phyloP scores from a whole-genome alignment of 2,329 filamentous ascomycete species.

The Colletotrichum magnum region DNA sequence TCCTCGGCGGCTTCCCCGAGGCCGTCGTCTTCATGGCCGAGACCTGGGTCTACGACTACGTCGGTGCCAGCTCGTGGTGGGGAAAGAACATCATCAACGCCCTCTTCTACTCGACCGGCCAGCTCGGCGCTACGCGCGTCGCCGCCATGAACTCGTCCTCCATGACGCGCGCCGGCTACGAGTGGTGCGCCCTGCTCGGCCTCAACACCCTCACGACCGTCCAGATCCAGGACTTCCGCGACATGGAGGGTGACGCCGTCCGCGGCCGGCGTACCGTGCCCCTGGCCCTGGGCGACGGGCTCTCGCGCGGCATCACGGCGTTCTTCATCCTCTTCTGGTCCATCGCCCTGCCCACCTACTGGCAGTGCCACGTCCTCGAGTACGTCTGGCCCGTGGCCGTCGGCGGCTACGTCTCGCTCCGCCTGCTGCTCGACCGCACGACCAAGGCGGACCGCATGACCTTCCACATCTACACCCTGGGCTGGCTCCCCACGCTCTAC shows the following conservation, averaged over 20 bases:
- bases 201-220: conserved; percentile 44
- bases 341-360: conserved; percentile 7
- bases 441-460: conserved; percentile 15
- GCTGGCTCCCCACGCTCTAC: conserved; percentile 6
- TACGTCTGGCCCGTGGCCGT: conserved; percentile 8
- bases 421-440: conserved; percentile 2
- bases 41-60: conserved; percentile 59
- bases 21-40: conserved; percentile 48
- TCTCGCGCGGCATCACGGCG: conserved; percentile 43
- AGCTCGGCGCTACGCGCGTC: conserved; percentile 14
- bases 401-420: conserved; percentile 10
- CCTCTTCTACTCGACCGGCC: conserved; percentile 36
- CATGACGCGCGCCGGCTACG: conserved; percentile 39
- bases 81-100: conserved; percentile 44
- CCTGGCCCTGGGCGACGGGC: conserved; percentile 43
- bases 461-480: conserved; percentile 15
- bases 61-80: conserved; percentile 48
- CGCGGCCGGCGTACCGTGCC: conserved; percentile 45
- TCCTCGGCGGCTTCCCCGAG: conserved; percentile 46
- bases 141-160: conserved; percentile 16
- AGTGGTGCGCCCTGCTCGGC: conserved; percentile 43
- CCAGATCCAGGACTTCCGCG: background rate
- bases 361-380: conserved; percentile 13
- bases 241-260: conserved; percentile 39
- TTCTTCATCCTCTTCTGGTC: conserved; percentile 41